A percentile compares a stretch with the other conserved stretches of the same genome.
phyloP scores from a whole-genome alignment of 768 basidiomycete species.

The Cantharellus anzutake region DNA sequence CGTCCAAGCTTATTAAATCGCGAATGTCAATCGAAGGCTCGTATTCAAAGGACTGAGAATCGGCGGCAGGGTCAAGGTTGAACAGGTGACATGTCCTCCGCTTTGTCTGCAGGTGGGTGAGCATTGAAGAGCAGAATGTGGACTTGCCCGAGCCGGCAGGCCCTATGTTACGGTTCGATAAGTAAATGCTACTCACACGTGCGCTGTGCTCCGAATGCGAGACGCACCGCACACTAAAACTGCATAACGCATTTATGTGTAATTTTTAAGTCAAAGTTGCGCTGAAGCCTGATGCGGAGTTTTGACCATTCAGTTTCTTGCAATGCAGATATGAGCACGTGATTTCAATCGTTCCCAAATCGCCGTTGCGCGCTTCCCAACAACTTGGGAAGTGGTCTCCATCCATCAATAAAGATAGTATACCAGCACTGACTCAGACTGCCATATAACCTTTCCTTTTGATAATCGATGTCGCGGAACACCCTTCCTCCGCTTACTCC shows the following conservation, averaged over 20 bases:
- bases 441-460: neutral
- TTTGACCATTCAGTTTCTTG: too few species aligned
- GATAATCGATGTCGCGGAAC: constrained; percentile 12
- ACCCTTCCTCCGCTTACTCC: constrained; percentile 62
- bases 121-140: constrained; percentile 72
- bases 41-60: constrained; percentile 72
- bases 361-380: too few species aligned
- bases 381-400: too few species aligned
- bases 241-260: constrained; percentile 55
- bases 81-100: constrained; percentile 79
- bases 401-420: neutral
- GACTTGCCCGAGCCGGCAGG: constrained; percentile 98
- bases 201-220: neutral
- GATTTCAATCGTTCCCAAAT: neutral
- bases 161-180: constrained; percentile 30
- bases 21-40: constrained; percentile 86
- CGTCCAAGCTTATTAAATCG: constrained; percentile 78
- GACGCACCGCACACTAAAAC: constrained; percentile 33
- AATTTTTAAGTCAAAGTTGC: too few species aligned
- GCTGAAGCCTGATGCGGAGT: too few species aligned
- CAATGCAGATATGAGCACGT: neutral
- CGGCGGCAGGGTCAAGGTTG: constrained; percentile 93
- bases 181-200: neutral
- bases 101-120: constrained; percentile 73
- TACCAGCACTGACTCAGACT: neutral